A percentile compares a stretch with the other conserved stretches of the same genome.
These are phyloP conservation scores for Somion occarium DNA, from an alignment of 1,284 basidiomycete species.

Conservation along the genomic window DNA sequence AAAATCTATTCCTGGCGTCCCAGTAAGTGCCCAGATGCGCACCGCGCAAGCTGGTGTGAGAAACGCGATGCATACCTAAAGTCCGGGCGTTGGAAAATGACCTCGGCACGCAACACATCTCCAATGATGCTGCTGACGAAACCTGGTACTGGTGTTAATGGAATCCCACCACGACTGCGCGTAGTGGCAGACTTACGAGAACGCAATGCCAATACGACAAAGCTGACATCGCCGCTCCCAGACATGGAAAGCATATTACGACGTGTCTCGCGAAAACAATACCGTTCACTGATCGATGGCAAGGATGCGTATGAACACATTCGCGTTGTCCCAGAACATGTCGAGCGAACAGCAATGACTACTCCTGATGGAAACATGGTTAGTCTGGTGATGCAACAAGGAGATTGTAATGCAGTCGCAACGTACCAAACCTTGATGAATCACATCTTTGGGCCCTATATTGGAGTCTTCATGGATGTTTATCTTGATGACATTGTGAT, in stretches of 20 bases:
- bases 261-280: constrained; percentile 8
- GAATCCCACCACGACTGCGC: constrained; percentile 24
- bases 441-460: constrained; percentile 7
- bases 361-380: constrained; percentile 31
- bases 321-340: constrained; percentile 17
- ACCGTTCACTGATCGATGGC: constrained; percentile 12
- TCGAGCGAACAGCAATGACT: constrained; percentile 13
- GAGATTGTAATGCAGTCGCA: constrained; percentile 32
- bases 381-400: constrained; percentile 31
- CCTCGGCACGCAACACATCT: constrained; percentile 25
- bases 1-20: constrained; percentile 27
- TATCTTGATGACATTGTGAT: constrained; percentile 15
- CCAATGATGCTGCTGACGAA: constrained; percentile 25
- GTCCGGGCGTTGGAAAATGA: constrained; percentile 26
- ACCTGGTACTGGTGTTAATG: constrained; percentile 12
- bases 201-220: constrained; percentile 31
- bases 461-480: constrained; percentile 12
- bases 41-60: constrained; percentile 21
- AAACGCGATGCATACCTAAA: constrained; percentile 27
- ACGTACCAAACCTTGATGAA: constrained; percentile 34
- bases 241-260: constrained; percentile 17
- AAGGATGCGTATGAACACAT: constrained; percentile 23
- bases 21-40: constrained; percentile 28
- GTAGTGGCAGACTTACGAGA: constrained; percentile 30
- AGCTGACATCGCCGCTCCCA: constrained; percentile 29